Conservation (phyloP, 2,329 filamentous ascomycete genomes). For the Xylogone sp. region DNA sequence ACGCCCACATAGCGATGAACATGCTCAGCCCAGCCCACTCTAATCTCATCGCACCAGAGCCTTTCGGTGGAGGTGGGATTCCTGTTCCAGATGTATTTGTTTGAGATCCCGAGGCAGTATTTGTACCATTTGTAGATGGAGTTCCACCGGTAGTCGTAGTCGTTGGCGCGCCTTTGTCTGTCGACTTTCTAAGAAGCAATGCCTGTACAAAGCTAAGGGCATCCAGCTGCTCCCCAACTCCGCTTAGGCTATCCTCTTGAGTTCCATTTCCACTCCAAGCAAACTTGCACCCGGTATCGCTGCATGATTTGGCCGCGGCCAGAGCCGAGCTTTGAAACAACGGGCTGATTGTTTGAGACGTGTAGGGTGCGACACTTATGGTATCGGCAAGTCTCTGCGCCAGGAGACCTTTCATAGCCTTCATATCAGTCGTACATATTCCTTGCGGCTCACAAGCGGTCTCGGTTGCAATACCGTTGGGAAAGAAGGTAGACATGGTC, state of each 20-base stretch:
- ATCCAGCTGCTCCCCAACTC: constrained; percentile 47
- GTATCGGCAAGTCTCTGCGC: constrained; percentile 61
- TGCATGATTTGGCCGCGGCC: constrained; percentile 59
- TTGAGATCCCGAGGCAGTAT: neutral
- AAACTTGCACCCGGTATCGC: constrained; percentile 59
- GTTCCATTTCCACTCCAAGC: constrained; percentile 55
- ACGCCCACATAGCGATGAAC: neutral
- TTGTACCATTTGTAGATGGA: neutral
- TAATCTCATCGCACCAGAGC: neutral
- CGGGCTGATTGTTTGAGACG: constrained; percentile 49
- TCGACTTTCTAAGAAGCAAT: constrained; percentile 24
- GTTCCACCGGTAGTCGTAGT: constrained; percentile 38
- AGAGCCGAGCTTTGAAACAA: constrained; percentile 53
- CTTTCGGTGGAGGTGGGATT: neutral
- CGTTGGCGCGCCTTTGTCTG: constrained; percentile 18
- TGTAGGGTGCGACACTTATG: constrained; percentile 59
- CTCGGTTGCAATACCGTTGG: constrained; percentile 58
- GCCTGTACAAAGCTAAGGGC: constrained; percentile 48
- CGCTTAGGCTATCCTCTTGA: constrained; percentile 40
- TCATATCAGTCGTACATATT: constrained; percentile 68
- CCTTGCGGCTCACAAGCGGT: constrained; percentile 57
- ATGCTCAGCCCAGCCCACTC: neutral
- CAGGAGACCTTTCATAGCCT: constrained; percentile 69
- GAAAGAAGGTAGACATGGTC: constrained; percentile 46
- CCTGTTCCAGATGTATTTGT: neutral